Base-by-base conservation (phyloP, 306 rosid genomes). In the Prosopis cineraria region DNA sequence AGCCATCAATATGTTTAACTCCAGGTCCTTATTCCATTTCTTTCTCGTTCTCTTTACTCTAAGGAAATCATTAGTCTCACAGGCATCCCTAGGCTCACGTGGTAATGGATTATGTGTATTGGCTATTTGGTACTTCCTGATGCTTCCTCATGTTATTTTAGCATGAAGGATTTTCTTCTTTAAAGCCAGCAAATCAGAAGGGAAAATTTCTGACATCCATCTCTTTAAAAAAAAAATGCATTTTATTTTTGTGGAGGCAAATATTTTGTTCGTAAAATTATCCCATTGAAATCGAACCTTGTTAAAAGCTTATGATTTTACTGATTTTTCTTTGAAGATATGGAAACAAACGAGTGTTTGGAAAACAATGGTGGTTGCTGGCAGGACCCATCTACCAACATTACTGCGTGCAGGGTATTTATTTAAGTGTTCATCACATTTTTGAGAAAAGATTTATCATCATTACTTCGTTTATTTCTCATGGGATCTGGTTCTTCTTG, bases 341-440 rank as follows among this genome's bases (percentile, higher is more conserved):
- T 95, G 75, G 90, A 95, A 88, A 93, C 98, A 73, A 91, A 95
- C 55, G 97, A 93, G 90, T 95, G 99, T 84, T 83, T 93, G 84
- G 94, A 84, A 43, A 95, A 91, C 83, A 88, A 95, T 62, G 98
- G 98, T 72, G 98, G 98, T 79, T 95, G 98, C 85, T 95, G 98
- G 98, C 70, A 83, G 60, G 93, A 95, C 53, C 84, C 80, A 73
- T 70, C 83, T 74, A 73, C 96, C 44, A 93, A 95, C 82, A 65
- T 95, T 52, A 85, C 98, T 20, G 97, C 99, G 25, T 95, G 99
- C 98, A 85, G 88, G 96, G 99, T 95, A 93, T 86, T 76, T 29
- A 41, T 56, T 80, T 81, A 37, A 69, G 50, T 36, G 33, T 30
- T 37, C 67, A 25, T n/a, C 47, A 25, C 63, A 34, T 73, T 72